phyloP scores from a whole-genome alignment of 225 moss, liverwort and hornwort species.

The Polytrichum commune region DNA sequence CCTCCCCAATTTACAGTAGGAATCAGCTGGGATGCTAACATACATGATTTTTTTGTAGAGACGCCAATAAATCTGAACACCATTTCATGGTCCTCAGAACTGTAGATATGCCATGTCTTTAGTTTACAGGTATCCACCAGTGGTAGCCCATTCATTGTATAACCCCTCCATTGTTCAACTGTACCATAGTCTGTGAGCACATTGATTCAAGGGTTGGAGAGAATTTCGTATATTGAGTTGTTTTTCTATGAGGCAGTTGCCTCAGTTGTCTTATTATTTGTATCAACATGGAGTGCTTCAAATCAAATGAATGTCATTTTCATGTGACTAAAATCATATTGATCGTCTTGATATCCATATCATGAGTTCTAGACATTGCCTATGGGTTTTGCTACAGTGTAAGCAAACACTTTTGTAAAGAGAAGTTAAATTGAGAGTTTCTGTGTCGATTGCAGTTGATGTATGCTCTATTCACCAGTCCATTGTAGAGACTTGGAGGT shows the following conservation, averaged over 20 bases:
- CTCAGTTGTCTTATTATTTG: not conserved
- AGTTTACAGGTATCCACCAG: slow-evolving; percentile 9
- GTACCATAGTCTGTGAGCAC: slow-evolving; percentile 27
- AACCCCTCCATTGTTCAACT: slow-evolving; percentile 10
- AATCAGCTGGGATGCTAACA: slow-evolving; percentile 3
- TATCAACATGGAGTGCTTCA: not conserved
- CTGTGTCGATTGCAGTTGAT: too few species aligned
- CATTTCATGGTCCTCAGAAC: slow-evolving; percentile 5
- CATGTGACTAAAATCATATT: too few species aligned
- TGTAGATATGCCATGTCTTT: slow-evolving; percentile 19
- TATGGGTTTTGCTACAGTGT: too few species aligned
- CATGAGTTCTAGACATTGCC: too few species aligned
- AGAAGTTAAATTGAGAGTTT: too few species aligned
- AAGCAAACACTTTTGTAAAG: too few species aligned
- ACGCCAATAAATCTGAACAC: slow-evolving; percentile 24
- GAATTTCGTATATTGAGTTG: slow-evolving; percentile 2
- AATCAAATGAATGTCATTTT: too few species aligned
- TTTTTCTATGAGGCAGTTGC: not conserved
- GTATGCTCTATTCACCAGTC: too few species aligned
- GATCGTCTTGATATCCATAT: too few species aligned
- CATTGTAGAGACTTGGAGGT: too few species aligned
- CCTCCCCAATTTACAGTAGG: slow-evolving; percentile 3
- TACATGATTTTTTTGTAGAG: slow-evolving; percentile 25
- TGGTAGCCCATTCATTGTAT: slow-evolving; percentile 9
- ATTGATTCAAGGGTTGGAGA: slow-evolving; percentile 16